phyloP scores from a whole-genome alignment of 2,329 filamentous ascomycete genomes.

The Penicillium sp. region DNA sequence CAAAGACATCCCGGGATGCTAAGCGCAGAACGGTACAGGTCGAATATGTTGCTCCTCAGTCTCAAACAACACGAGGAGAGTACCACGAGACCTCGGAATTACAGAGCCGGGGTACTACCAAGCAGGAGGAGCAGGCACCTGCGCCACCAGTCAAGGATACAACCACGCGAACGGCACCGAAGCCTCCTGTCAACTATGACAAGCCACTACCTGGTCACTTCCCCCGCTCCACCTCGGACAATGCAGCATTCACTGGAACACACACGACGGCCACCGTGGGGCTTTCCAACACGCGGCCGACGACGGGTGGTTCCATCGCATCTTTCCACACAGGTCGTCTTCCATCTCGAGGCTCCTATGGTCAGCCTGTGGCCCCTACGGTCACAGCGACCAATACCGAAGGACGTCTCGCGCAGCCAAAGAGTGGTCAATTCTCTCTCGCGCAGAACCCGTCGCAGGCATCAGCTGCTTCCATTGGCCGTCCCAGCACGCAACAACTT shows the following conservation, averaged over 20 bases:
- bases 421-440: conserved; percentile 69
- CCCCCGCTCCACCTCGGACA: conserved; percentile 61
- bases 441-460: conserved; percentile 58
- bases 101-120: conserved; percentile 12
- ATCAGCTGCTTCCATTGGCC: conserved; percentile 60
- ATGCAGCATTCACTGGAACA: conserved; percentile 57
- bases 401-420: conserved; percentile 84
- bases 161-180: conserved; percentile 7
- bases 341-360: conserved; percentile 79
- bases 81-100: conserved; percentile 22
- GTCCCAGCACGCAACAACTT: conserved; percentile 62
- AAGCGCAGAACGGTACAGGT: conserved; percentile 96
- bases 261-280: conserved; percentile 44
- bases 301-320: conserved; percentile 79
- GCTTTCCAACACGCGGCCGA: conserved; percentile 63
- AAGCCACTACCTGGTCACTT: conserved; percentile 55
- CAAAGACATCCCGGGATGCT: conserved; percentile 72
- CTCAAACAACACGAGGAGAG: conserved; percentile 77
- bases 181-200: conserved; percentile 27
- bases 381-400: conserved; percentile 88
- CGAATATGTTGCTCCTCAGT: conserved; percentile 92
- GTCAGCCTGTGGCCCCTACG: conserved; percentile 82
- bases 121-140: conserved; percentile 14
- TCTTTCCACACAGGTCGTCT: conserved; percentile 64
- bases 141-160: conserved; percentile 12